Percentiles rank a stretch among this genome's conserved stretches.
phyloP scores from a whole-genome alignment of 306 rosid genomes.

The Abrus pulchellus region DNA sequence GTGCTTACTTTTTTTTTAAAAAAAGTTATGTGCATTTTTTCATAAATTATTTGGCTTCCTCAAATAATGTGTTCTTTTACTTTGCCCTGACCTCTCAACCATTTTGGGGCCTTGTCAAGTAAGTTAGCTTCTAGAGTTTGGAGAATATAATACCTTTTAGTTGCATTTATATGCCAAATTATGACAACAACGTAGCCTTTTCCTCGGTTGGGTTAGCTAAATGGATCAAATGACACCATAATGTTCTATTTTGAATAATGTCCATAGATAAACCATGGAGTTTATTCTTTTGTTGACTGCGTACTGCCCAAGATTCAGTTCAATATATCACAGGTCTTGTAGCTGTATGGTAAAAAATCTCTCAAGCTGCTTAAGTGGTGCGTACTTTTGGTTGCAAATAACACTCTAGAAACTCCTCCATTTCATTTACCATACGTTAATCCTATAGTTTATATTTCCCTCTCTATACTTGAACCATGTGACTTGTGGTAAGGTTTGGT shows the following conservation, averaged over 20 bases:
- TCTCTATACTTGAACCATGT: background rate
- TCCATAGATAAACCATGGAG: background rate
- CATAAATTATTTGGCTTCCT: background rate
- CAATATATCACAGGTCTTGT: background rate
- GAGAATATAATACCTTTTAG: conserved; percentile 36
- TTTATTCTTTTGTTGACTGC: background rate
- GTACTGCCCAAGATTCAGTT: background rate
- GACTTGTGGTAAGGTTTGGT: background rate
- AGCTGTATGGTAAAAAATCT: background rate
- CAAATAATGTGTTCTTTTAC: conserved; percentile 26
- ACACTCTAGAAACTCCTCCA: background rate
- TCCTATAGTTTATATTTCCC: conserved; percentile 4
- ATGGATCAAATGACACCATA: background rate
- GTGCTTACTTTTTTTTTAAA: background rate
- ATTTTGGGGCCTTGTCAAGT: conserved; percentile 29
- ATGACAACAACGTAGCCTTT: background rate
- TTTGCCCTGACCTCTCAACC: conserved; percentile 11
- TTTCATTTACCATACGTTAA: background rate
- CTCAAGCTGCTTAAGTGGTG: background rate
- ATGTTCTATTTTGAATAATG: background rate
- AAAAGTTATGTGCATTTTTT: background rate
- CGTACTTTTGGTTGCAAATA: background rate
- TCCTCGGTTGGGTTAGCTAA: background rate
- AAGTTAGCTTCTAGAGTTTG: conserved; percentile 23
- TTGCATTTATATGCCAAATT: conserved; percentile 32